A percentile compares a stretch with the other conserved stretches of the same genome.
phyloP scores from a whole-genome alignment of 164 flowering plant species.

The Magnolia sinica region DNA sequence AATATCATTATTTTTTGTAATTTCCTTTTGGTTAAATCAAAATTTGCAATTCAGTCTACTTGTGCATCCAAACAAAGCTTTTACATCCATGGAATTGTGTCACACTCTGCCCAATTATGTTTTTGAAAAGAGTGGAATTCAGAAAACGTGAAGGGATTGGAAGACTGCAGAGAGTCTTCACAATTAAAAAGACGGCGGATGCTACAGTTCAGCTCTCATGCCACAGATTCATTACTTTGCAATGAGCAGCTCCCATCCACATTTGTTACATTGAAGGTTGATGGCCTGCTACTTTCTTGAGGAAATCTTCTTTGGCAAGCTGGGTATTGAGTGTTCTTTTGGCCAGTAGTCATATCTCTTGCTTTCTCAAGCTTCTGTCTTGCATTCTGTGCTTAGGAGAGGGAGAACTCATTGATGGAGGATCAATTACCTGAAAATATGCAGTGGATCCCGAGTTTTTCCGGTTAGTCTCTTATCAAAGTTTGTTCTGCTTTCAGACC shows the following conservation, averaged over 20 bases:
- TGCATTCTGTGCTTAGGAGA: conserved; percentile 40
- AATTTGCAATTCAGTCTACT: background rate
- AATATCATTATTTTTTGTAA: background rate
- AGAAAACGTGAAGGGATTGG: conserved; percentile 48
- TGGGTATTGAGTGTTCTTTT: background rate
- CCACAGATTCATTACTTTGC: conserved; percentile 25
- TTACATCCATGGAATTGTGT: background rate
- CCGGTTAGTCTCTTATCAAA: conserved; percentile 43
- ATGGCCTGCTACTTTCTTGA: conserved; percentile 4
- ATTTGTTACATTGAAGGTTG: conserved; percentile 55
- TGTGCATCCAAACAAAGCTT: background rate
- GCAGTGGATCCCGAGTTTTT: conserved; percentile 41
- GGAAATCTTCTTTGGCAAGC: background rate
- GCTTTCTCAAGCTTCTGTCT: background rate
- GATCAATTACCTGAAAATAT: conserved; percentile 42
- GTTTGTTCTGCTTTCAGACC: background rate
- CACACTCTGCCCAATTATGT: background rate
- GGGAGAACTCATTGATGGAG: conserved; percentile 32
- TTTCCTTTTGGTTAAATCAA: background rate
- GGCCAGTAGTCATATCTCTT: background rate
- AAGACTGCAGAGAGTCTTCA: conserved; percentile 38
- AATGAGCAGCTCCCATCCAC: conserved; percentile 43
- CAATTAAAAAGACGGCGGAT: conserved; percentile 77
- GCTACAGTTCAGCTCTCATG: conserved; percentile 53
- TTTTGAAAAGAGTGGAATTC: conserved; percentile 24